Conservation (phyloP, 2,329 filamentous ascomycete genomes). For the Clarireedia paspali region DNA sequence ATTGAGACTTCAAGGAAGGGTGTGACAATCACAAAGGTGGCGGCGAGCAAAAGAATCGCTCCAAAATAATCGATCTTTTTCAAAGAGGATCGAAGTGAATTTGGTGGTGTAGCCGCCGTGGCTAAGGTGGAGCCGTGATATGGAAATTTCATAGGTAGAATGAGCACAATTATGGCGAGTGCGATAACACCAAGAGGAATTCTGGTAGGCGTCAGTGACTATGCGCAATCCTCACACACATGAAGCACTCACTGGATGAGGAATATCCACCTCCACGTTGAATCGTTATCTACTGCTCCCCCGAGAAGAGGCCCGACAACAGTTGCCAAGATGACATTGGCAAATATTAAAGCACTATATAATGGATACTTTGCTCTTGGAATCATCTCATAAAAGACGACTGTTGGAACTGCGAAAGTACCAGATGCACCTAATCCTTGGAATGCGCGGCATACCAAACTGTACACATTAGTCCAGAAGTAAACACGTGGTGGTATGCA, state of each 20-base stretch:
- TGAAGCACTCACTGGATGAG: background rate
- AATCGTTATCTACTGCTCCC: conserved; percentile 28
- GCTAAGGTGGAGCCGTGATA: background rate
- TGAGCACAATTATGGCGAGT: background rate
- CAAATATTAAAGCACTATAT: conserved; percentile 11
- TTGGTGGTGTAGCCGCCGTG: background rate
- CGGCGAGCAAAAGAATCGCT: background rate
- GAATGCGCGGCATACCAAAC: conserved; percentile 13
- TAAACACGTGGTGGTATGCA: background rate
- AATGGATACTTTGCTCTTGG: conserved; percentile 20
- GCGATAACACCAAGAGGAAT: background rate
- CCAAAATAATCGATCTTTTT: background rate
- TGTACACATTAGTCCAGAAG: background rate
- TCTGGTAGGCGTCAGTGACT: background rate
- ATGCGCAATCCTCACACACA: background rate
- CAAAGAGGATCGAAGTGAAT: background rate
- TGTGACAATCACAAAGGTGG: background rate
- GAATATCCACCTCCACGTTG: conserved; percentile 29
- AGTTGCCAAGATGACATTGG: conserved; percentile 7
- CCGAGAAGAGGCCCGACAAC: conserved; percentile 27
- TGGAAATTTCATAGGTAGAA: background rate
- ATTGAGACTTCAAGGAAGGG: background rate
- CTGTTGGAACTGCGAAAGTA: conserved; percentile 25
- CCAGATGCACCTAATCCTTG: conserved; percentile 41
- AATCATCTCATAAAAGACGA: background rate